These are phyloP conservation scores for Oryza punctata DNA, from an alignment of 176 grass and related monocot species.

Conservation along the genomic window DNA sequence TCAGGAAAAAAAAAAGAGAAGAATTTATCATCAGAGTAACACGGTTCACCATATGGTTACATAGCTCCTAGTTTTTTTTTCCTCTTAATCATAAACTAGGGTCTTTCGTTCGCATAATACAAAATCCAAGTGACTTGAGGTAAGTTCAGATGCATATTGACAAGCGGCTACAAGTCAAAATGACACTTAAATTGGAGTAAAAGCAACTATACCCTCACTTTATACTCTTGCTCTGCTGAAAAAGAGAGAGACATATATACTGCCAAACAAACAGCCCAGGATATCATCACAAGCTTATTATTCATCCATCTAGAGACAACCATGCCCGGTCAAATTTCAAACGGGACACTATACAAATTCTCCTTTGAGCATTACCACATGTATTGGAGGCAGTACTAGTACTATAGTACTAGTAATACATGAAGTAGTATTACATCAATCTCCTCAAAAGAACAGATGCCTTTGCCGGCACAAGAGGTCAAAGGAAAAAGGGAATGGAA, in stretches of 20 bases:
- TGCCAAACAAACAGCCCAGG: background rate
- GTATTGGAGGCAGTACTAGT: background rate
- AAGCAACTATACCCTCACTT: background rate
- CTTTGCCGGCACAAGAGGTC: conserved; percentile 19
- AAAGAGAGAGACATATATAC: conserved; percentile 12
- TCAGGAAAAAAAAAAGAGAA: too few relatives aligned
- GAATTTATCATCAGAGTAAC: background rate
- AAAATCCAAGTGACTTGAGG: background rate
- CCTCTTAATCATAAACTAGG: too few relatives aligned
- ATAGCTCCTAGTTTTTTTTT: background rate
- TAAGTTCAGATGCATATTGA: conserved; percentile 9
- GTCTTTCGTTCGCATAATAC: background rate
- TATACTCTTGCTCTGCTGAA: conserved; percentile 27
- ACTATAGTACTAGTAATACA: background rate
- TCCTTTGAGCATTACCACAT: background rate
- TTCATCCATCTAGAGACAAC: background rate
- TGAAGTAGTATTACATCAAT: background rate
- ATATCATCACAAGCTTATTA: background rate
- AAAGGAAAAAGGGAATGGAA: conserved; percentile 38
- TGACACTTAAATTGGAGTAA: conserved; percentile 16
- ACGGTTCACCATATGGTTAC: background rate
- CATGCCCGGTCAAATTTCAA: conserved; percentile 3
- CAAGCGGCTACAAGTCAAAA: conserved; percentile 31
- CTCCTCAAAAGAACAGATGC: conserved; percentile 24
- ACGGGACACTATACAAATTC: conserved; percentile 18